These are phyloP conservation scores for Zychaea mexicana DNA, from an alignment of 371 early-diverging fungal species.

Conservation along the genomic window DNA sequence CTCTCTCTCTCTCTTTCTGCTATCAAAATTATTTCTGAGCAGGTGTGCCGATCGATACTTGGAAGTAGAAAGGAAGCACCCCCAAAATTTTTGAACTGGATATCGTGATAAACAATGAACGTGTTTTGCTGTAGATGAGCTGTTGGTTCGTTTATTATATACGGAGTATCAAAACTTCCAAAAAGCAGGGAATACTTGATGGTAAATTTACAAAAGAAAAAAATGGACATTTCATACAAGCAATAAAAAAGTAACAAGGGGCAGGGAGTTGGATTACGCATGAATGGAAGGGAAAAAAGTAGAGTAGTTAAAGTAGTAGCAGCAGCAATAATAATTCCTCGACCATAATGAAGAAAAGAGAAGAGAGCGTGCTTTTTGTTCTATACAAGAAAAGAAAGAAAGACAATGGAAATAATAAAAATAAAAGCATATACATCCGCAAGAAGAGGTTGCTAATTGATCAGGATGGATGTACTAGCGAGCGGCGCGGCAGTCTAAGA, in stretches of 20 bases:
- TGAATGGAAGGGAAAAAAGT: neutral
- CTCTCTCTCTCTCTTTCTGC: too few species aligned
- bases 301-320: neutral
- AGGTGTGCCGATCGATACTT: neutral
- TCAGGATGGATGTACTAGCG: neutral
- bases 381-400: neutral
- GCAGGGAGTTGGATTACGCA: neutral
- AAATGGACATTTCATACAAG: slow-evolving; percentile 1
- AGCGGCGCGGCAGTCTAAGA: neutral
- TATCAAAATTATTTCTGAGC: too few species aligned
- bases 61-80: too few species aligned
- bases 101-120: too few species aligned
- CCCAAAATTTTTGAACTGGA: too few species aligned
- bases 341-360: slow-evolving; percentile 1
- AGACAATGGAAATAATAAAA: neutral
- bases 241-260: neutral
- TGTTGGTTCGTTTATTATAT: too few species aligned
- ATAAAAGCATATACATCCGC: neutral
- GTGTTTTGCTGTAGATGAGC: too few species aligned
- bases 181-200: neutral
- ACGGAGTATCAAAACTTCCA: neutral
- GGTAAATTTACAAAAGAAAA: neutral
- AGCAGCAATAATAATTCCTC: neutral
- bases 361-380: neutral
- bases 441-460: neutral